Conservation (phyloP, 176 grass and related monocot species). For the Hordeum vulgare region MorexV3_pseudomolecules_assembly NC_058523.1:518896675-518897174, state of each 20-base stretch:
- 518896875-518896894: not conserved
- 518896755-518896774: slow-evolving; percentile 26
- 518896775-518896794: slow-evolving; percentile 43
- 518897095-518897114: slow-evolving; percentile 39
- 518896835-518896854: slow-evolving; percentile 32
- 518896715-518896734: slow-evolving; percentile 33
- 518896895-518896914: slow-evolving; percentile 36
- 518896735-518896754: slow-evolving; percentile 34
- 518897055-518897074: slow-evolving; percentile 39
- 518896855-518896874: slow-evolving; percentile 21
- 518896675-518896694: slow-evolving; percentile 42
- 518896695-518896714: slow-evolving; percentile 22
- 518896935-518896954: slow-evolving; percentile 7
- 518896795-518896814: slow-evolving; percentile 28
- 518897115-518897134: slow-evolving; percentile 28
- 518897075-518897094: slow-evolving; percentile 37
- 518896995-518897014: slow-evolving; percentile 9
- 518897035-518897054: slow-evolving; percentile 38
- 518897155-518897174: slow-evolving; percentile 19
- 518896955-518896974: slow-evolving; percentile 17
- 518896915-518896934: slow-evolving; percentile 29
- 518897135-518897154: slow-evolving; percentile 36
- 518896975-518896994: slow-evolving; percentile 25
- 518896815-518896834: slow-evolving; percentile 27
- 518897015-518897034: slow-evolving; percentile 30